A percentile compares a stretch with the other conserved stretches of the same genome.
Evolutionary conservation across 495 filamentous ascomycete genomes (phyloP).

Genomic region (Neurospora pannonica): DNA sequence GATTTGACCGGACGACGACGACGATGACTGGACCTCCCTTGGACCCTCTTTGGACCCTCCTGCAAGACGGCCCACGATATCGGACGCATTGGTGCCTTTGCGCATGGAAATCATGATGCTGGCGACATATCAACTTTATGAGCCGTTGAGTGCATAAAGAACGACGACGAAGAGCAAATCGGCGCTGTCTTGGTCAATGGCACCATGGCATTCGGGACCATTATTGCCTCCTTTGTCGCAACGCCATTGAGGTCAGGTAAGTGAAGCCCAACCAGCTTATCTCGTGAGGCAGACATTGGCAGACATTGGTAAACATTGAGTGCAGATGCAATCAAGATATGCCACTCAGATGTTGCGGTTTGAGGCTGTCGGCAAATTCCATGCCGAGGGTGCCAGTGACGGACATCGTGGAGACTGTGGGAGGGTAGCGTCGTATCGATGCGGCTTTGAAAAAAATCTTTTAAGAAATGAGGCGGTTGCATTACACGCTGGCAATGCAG

Average conservation of each 20-base stretch:
- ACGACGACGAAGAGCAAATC: background rate
- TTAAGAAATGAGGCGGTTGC: background rate
- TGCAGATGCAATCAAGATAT: background rate
- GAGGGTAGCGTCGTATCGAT: background rate
- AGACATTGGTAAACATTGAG: background rate
- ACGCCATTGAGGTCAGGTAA: background rate
- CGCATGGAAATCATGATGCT: background rate
- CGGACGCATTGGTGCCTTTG: background rate
- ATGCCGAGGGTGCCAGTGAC: background rate
- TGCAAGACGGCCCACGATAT: background rate
- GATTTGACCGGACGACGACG: background rate
- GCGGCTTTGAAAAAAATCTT: background rate
- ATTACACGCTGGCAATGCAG: background rate
- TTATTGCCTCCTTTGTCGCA: background rate
- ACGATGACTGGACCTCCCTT: background rate
- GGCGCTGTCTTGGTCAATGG: background rate
- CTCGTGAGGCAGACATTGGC: background rate
- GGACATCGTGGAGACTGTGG: background rate
- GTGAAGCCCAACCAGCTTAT: background rate
- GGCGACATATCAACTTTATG: background rate
- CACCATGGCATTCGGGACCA: background rate
- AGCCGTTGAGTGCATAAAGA: background rate
- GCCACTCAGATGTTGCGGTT: background rate
- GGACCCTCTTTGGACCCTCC: background rate
- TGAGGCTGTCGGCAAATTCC: background rate